Percentiles rank a stretch among this genome's conserved stretches.
phyloP scores from a whole-genome alignment of 179 eudicot species.

The Actinidia arguta region DNA sequence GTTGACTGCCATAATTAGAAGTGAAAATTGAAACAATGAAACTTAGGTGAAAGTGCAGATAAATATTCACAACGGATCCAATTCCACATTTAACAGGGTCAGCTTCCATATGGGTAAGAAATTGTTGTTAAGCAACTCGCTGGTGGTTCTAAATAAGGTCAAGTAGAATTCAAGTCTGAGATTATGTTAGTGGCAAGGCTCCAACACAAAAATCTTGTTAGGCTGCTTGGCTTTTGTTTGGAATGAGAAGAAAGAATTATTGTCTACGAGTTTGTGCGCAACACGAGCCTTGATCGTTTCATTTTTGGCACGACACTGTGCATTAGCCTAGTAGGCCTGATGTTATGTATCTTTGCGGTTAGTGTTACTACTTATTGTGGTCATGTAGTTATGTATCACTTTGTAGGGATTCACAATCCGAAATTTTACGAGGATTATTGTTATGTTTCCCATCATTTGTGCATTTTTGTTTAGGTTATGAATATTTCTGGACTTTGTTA shows the following conservation, averaged over 20 bases:
- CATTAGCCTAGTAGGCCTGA: background rate
- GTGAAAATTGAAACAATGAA: too few relatives aligned
- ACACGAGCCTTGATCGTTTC: slow-evolving; percentile 17
- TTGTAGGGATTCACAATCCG: background rate
- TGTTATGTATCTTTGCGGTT: too few relatives aligned
- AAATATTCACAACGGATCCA: too few relatives aligned
- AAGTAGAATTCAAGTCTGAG: slow-evolving; percentile 20
- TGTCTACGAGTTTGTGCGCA: slow-evolving; percentile 4
- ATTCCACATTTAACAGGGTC: background rate
- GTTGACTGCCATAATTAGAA: too few relatives aligned
- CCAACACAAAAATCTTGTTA: slow-evolving; percentile 15
- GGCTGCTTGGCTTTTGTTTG: slow-evolving; percentile 16
- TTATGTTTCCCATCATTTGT: background rate
- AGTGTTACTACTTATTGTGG: too few relatives aligned
- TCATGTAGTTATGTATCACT: background rate
- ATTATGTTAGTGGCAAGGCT: slow-evolving; percentile 12
- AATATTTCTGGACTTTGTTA: background rate
- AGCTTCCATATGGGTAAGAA: background rate
- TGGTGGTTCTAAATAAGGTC: background rate
- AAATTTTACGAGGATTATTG: too few relatives aligned
- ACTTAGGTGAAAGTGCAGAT: too few relatives aligned
- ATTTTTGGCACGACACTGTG: background rate
- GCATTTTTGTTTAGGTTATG: background rate
- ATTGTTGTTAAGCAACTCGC: slow-evolving; percentile 15
- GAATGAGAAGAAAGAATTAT: slow-evolving; percentile 11